These are phyloP conservation scores for Candida boidinii DNA, from an alignment of 805 yeast genomes.

Conservation along the genomic window DNA sequence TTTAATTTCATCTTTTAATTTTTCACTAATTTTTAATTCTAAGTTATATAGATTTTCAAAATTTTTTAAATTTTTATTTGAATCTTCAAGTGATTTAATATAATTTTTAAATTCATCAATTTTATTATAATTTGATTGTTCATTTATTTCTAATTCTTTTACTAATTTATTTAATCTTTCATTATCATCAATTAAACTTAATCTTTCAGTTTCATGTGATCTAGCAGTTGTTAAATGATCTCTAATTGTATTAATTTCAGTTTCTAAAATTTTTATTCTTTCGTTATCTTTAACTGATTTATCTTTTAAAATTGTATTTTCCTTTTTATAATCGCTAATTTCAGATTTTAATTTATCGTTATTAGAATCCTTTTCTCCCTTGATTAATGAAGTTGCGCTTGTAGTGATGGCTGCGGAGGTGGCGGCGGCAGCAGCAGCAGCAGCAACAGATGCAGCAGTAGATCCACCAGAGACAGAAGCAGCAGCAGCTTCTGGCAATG, in stretches of 20 bases:
- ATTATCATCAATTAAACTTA: too few species aligned
- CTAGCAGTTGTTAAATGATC: slow-evolving; percentile 14
- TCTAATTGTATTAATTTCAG: slow-evolving; percentile 11
- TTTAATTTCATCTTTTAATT: too few species aligned
- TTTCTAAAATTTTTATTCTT: too few species aligned
- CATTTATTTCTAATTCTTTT: too few species aligned
- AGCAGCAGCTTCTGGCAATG: slow-evolving; percentile 8
- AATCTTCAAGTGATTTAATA: too few species aligned
- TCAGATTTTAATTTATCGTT: slow-evolving; percentile 1
- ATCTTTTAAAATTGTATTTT: slow-evolving; percentile 3
- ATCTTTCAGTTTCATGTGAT: slow-evolving; percentile 6
- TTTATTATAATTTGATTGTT: too few species aligned
- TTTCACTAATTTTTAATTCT: too few species aligned
- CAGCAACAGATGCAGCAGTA: slow-evolving; percentile 5
- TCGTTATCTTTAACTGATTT: too few species aligned
- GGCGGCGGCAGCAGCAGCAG: slow-evolving; percentile 6
- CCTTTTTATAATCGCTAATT: neutral
- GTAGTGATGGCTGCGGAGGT: slow-evolving; percentile 6
- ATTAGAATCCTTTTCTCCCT: slow-evolving; percentile 1
- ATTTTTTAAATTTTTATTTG: too few species aligned
- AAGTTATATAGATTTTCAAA: too few species aligned
- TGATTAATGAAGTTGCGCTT: slow-evolving; percentile 1
- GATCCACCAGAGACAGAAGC: slow-evolving; percentile 6
- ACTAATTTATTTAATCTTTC: too few species aligned
- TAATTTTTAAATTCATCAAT: too few species aligned